Conservation (phyloP, 306 rosid species). For the Mucuna pruriens region DNA sequence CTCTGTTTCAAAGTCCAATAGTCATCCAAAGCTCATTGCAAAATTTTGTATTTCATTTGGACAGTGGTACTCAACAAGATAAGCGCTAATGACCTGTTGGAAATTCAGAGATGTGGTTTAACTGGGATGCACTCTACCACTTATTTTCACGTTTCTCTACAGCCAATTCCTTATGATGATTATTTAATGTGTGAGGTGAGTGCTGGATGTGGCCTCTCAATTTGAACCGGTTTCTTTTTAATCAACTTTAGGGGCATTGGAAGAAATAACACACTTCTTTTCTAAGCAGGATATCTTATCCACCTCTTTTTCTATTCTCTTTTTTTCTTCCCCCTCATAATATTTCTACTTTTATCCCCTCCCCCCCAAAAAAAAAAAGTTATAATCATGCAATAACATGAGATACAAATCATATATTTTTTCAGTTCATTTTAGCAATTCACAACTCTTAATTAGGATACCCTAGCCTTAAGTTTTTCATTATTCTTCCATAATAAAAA, state of each 20-base stretch:
- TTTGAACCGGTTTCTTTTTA: neutral
- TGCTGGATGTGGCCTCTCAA: slow-evolving; percentile 3
- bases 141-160: neutral
- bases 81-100: neutral
- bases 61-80: slow-evolving; percentile 14
- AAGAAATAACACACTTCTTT: neutral
- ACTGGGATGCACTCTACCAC: neutral
- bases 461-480: neutral
- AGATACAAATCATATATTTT: no score
- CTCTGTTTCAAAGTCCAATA: neutral
- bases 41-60: neutral
- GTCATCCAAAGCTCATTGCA: neutral
- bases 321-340: no score
- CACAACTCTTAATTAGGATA: slow-evolving; percentile 1
- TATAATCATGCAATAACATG: slow-evolving; percentile 10
- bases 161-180: slow-evolving; percentile 8
- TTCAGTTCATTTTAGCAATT: neutral
- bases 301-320: no score
- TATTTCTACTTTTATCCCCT: no score
- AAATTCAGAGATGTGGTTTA: neutral
- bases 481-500: no score
- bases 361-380: no score
- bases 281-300: neutral
- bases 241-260: slow-evolving; percentile 6
- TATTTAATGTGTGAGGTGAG: neutral